These are phyloP conservation scores for Mycena albidolilacea DNA, from an alignment of 768 basidiomycete genomes.

Conservation along the genomic window DNA sequence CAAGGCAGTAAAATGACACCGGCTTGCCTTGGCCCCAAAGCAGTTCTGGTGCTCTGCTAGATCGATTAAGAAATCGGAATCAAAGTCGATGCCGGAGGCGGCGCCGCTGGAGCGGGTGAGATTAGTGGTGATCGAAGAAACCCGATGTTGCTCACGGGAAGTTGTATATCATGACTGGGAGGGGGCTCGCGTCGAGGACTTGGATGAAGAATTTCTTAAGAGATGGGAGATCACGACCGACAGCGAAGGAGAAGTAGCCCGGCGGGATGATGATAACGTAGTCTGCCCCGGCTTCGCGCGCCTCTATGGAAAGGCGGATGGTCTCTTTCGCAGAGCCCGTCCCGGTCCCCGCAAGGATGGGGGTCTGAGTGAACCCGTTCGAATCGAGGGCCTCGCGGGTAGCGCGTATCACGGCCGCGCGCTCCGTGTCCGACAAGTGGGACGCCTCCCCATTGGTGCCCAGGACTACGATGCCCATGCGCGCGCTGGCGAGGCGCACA, in stretches of 20 bases:
- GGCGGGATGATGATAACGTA: conserved; percentile 75
- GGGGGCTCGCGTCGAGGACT: conserved; percentile 39
- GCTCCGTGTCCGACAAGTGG: conserved; percentile 54
- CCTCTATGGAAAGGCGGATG: conserved; percentile 67
- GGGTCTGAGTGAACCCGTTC: conserved; percentile 59
- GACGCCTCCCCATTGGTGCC: conserved; percentile 41
- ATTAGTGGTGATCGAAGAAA: too few species aligned
- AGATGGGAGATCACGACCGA: conserved; percentile 34
- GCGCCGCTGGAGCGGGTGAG: conserved; percentile 32
- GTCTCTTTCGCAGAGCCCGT: conserved; percentile 74
- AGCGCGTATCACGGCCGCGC: conserved; percentile 61
- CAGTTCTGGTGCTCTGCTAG: conserved; percentile 42
- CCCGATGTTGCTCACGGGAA: conserved; percentile 33
- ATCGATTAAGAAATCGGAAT: conserved; percentile 38
- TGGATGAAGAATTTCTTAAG: conserved; percentile 38
- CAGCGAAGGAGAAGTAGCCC: conserved; percentile 63
- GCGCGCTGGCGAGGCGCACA: conserved; percentile 38
- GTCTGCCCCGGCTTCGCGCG: conserved; percentile 77
- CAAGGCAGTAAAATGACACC: not conserved
- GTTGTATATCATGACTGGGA: conserved; percentile 43
- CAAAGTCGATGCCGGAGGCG: conserved; percentile 39
- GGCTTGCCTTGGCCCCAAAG: conserved; percentile 40
- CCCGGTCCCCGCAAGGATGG: conserved; percentile 77
- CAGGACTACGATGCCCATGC: conserved; percentile 42
- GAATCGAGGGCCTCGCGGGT: conserved; percentile 69